Evolutionary conservation across 2,329 filamentous ascomycete genomes (phyloP).

Genomic region (Colletotrichum incanum): DNA sequence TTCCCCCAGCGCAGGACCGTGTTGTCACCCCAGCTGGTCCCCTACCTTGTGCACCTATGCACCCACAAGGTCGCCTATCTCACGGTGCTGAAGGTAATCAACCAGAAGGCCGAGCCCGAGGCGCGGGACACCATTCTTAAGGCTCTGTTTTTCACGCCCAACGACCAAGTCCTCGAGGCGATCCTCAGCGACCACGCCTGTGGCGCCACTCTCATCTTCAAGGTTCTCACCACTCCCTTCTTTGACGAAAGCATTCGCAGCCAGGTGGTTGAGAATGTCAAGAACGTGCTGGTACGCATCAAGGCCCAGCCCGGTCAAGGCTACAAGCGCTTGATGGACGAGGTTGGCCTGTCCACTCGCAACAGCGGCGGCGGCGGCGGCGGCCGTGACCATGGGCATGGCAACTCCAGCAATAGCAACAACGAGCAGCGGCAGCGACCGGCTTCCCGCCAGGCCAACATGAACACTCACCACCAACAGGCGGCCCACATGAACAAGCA

Average conservation of each 20-base stretch:
- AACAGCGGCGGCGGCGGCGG: constrained; percentile 60
- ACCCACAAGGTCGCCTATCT: constrained; percentile 99
- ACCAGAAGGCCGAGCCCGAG: constrained; percentile 94
- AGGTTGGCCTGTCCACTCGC: constrained; percentile 88
- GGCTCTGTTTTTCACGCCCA: constrained; percentile 91
- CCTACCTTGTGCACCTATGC: constrained; percentile 94
- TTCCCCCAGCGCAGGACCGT: constrained; percentile 94
- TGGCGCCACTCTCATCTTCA: constrained; percentile 97
- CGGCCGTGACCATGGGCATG: constrained; percentile 60
- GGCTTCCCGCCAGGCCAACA: constrained; percentile 68
- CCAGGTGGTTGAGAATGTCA: constrained; percentile 93
- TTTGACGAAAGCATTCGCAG: constrained; percentile 92
- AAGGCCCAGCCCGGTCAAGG: constrained; percentile 96
- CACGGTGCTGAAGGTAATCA: constrained; percentile 97
- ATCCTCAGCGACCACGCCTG: constrained; percentile 94
- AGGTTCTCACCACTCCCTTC: constrained; percentile 97
- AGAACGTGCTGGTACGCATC: constrained; percentile 88
- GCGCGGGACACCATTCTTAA: constrained; percentile 91
- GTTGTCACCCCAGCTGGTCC: constrained; percentile 90
- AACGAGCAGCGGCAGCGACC: constrained; percentile 71
- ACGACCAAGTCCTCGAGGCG: constrained; percentile 88
- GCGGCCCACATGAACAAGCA: constrained; percentile 62
- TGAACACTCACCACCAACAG: constrained; percentile 60
- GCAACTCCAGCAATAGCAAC: constrained; percentile 53
- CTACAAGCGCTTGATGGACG: constrained; percentile 99